These are phyloP conservation scores for Arabidopsis hybrid DNA, from an alignment of 441 rosid genomes.

Conservation along the genomic window DNA sequence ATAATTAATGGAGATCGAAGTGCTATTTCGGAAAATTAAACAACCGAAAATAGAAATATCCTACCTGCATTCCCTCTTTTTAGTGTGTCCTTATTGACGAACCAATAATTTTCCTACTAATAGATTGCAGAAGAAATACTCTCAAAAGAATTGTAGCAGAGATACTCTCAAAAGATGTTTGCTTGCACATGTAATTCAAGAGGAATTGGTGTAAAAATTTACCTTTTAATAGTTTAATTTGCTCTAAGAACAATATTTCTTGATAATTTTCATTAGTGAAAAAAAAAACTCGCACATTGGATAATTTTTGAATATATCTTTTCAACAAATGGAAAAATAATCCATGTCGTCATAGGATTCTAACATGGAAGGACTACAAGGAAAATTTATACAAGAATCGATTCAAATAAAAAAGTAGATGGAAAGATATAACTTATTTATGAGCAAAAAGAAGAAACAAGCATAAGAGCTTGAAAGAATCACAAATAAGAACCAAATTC, in stretches of 20 bases:
- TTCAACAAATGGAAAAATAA: not conserved
- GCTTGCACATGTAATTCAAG: not conserved
- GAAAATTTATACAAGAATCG: constrained; percentile 31
- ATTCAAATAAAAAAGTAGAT: constrained; percentile 37
- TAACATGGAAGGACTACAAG: constrained; percentile 32
- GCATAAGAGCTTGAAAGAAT: constrained; percentile 50
- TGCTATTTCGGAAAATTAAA: not conserved
- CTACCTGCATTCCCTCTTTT: not conserved
- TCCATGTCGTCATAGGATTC: constrained; percentile 34
- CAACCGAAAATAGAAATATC: constrained; percentile 2
- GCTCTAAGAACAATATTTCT: not conserved
- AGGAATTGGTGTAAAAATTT: not conserved
- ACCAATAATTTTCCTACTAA: not conserved
- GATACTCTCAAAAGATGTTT: not conserved
- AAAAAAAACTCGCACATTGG: not conserved
- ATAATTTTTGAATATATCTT: not conserved
- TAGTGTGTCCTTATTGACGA: not conserved
- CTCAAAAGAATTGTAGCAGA: not conserved
- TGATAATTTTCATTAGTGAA: not conserved
- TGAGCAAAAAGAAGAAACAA: constrained; percentile 40
- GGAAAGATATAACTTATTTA: constrained; percentile 34
- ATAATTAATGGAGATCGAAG: not conserved
- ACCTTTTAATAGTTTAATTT: not conserved
- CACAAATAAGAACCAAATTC: constrained; percentile 59
- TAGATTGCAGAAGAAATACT: not conserved